phyloP scores from a whole-genome alignment of 2,329 filamentous ascomycete genomes.

The Trichoderma polysporum region DNA sequence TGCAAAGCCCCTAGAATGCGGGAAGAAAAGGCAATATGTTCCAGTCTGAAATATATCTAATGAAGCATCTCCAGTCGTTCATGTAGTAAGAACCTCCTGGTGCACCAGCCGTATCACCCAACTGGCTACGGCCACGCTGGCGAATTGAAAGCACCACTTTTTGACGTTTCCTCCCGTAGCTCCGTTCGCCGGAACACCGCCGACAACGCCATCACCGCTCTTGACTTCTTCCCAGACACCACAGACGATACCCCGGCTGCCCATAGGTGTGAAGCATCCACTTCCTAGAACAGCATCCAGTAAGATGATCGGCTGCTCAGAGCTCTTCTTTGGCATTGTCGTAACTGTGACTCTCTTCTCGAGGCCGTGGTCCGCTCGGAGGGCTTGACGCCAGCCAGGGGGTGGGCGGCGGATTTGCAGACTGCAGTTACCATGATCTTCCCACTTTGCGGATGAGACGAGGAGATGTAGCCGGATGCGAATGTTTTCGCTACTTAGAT shows the following conservation, averaged over 20 bases:
- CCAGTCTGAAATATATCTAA: not conserved
- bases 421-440: constrained; percentile 81
- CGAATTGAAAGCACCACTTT: constrained; percentile 65
- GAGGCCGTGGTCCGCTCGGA: constrained; percentile 61
- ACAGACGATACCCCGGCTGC: constrained; percentile 81
- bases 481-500: constrained; percentile 66
- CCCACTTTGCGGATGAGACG: constrained; percentile 77
- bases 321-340: constrained; percentile 64
- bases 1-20: not conserved
- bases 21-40: not conserved
- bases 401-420: constrained; percentile 80
- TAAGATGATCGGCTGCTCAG: constrained; percentile 59
- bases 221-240: constrained; percentile 81
- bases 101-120: constrained; percentile 59
- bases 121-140: constrained; percentile 51
- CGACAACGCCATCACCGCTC: constrained; percentile 58
- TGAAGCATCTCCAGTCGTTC: not conserved
- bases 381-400: constrained; percentile 57
- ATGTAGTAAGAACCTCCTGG: constrained; percentile 51
- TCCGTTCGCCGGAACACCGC: constrained; percentile 52
- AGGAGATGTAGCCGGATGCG: constrained; percentile 85
- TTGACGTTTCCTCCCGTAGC: constrained; percentile 55
- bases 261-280: constrained; percentile 80
- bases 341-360: constrained; percentile 85
- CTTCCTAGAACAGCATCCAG: constrained; percentile 84